Evolutionary conservation across 495 filamentous ascomycete species (phyloP).

Genomic region (Aspergillus asperescens): DNA sequence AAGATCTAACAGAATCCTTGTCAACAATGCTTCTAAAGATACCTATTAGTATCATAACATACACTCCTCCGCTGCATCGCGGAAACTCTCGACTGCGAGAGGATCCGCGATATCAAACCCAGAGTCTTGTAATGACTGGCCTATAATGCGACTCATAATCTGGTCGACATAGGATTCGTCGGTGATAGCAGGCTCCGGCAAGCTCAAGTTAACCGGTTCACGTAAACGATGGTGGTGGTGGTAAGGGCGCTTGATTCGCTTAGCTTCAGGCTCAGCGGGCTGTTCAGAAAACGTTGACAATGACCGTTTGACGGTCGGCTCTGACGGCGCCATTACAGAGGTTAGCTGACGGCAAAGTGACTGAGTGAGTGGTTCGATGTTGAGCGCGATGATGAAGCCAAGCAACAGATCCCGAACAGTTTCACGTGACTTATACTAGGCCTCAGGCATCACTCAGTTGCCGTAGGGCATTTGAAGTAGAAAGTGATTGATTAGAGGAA

Average conservation of each 20-base stretch:
- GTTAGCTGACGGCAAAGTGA: conserved; percentile 2
- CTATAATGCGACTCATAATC: conserved; percentile 54
- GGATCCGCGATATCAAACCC: conserved; percentile 57
- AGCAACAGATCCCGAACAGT: conserved; percentile 5
- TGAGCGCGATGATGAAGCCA: conserved; percentile 1
- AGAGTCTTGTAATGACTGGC: conserved; percentile 44
- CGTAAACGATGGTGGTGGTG: conserved; percentile 43
- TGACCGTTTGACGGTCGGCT: conserved; percentile 40
- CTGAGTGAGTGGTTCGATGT: not conserved
- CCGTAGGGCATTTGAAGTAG: not conserved
- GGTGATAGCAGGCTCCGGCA: conserved; percentile 36
- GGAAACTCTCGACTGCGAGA: conserved; percentile 54
- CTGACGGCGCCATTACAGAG: conserved; percentile 31
- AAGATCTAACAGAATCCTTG: conserved; percentile 46
- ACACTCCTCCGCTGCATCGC: conserved; percentile 59
- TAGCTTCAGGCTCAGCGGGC: conserved; percentile 24
- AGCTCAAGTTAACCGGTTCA: conserved; percentile 21
- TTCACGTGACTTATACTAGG: conserved; percentile 14
- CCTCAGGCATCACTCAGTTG: conserved; percentile 13
- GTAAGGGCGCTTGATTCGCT: conserved; percentile 43
- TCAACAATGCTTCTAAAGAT: conserved; percentile 9
- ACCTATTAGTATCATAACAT: conserved; percentile 21
- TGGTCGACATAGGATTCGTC: conserved; percentile 45
- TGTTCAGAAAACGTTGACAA: conserved; percentile 25
- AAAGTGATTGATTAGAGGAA: not conserved